Evolutionary conservation across 2,329 filamentous ascomycete species (phyloP), one percentile per base, ranked within the genome.

Genomic region (Sporothrix pseudoabietina): DNA sequence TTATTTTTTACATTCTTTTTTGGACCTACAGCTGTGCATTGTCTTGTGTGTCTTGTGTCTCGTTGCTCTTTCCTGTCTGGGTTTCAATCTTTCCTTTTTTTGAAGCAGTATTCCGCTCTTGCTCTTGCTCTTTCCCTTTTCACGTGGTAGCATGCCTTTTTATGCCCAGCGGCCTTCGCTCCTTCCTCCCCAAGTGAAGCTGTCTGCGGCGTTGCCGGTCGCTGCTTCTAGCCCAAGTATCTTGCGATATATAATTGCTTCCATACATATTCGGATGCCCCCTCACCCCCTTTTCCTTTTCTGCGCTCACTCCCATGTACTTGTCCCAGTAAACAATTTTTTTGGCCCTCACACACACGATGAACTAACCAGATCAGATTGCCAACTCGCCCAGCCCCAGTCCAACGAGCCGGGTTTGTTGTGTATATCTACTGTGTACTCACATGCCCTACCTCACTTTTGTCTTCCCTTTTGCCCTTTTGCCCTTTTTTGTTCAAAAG

Each of bases 241-340:
- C 47, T 26, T n/a, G 47, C 66, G 66, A 69, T 69, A 69, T 52
- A 54, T 26, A 35, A 55, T n/a, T 55, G 66, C 66, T 69, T 69
- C 66, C 66, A n/a, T 54, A 69, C 65, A 39, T 47, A 26, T 32
- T 32, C 41, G 14, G 54, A 54, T 14, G n/a, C 26, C 22, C 61
- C 22, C 47, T 22, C 65, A 14, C 47, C 49, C 47, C 30, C 26
- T 30, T 19, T 26, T 14, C 19, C 22, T 54, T 69, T 44, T 4
- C 26, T 69, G 30, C 39, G 47, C 61, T 30, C 35, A 66, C 61
- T 30, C 35, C 39, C 22, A 30, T 47, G 12, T 22, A 66, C 61
- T 8, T 30, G 6, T 22, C 26, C 8, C 59, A 26, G 44, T 19
- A 41, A 63, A 63, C 30, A 16, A 30, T 30, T 41, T 8, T 10